Conservation (phyloP, 2,329 filamentous ascomycete genomes). For the Dothidotthia symphoricarpi region DNA sequence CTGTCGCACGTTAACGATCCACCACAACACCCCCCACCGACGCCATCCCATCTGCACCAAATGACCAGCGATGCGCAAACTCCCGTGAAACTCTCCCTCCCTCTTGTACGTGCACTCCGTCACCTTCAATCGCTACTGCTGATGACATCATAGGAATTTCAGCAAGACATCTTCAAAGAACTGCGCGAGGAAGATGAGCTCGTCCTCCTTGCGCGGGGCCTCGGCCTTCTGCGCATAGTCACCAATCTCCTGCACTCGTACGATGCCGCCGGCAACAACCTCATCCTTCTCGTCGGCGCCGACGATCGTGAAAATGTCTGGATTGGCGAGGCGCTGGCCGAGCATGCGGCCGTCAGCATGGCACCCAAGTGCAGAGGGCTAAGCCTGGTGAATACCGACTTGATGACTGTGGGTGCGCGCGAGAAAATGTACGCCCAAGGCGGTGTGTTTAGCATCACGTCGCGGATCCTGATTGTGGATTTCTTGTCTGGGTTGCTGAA, state of each 20-base stretch:
- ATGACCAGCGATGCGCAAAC: slow-evolving; percentile 45
- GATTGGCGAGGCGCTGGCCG: slow-evolving; percentile 93
- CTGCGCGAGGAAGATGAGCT: slow-evolving; percentile 83
- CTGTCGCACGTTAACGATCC: slow-evolving; percentile 11
- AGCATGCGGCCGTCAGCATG: slow-evolving; percentile 89
- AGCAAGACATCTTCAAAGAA: slow-evolving; percentile 82
- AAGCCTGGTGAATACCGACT: slow-evolving; percentile 90
- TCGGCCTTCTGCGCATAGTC: slow-evolving; percentile 86
- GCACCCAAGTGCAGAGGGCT: slow-evolving; percentile 79
- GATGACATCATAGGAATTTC: slow-evolving; percentile 64
- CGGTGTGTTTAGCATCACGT: slow-evolving; percentile 94
- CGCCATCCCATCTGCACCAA: slow-evolving; percentile 17
- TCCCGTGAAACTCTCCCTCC: slow-evolving; percentile 78
- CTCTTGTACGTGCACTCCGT: slow-evolving; percentile 55
- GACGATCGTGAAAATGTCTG: slow-evolving; percentile 93
- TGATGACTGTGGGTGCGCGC: slow-evolving; percentile 78
- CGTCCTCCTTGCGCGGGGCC: slow-evolving; percentile 83
- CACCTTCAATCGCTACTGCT: slow-evolving; percentile 6
- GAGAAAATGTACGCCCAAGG: slow-evolving; percentile 90
- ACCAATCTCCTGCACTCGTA: slow-evolving; percentile 97
- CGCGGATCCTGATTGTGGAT: slow-evolving; percentile 91
- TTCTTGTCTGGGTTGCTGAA: slow-evolving; percentile 80
- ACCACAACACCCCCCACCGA: slow-evolving; percentile 17
- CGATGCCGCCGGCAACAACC: slow-evolving; percentile 90
- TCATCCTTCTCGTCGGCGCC: slow-evolving; percentile 84